Percentiles rank a stretch among this genome's conserved stretches.
Evolutionary conservation across 805 yeast species (phyloP).

Genomic region (Blastobotrys muscicola): DNA sequence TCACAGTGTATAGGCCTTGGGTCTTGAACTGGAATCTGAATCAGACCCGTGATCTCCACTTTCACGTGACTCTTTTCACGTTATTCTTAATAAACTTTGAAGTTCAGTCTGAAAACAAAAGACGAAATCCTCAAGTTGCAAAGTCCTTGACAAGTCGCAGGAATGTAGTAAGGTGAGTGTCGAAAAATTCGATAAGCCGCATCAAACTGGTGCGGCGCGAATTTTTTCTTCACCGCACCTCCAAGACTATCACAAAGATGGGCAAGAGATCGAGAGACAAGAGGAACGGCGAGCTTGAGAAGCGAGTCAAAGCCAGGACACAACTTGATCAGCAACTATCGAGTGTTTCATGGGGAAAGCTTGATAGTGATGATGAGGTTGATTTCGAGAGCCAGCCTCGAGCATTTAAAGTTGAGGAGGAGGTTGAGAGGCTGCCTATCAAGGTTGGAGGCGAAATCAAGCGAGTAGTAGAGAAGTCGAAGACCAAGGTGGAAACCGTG

Average conservation of each 20-base stretch:
- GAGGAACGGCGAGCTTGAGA: constrained; percentile 12
- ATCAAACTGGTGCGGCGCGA: constrained; percentile 3
- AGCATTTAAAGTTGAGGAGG: constrained; percentile 28
- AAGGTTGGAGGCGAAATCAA: constrained; percentile 67
- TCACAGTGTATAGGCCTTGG: no score
- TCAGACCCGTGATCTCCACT: no score
- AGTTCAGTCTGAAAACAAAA: no score
- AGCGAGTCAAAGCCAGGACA: constrained; percentile 13
- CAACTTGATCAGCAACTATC: constrained; percentile 12
- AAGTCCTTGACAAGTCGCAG: no score
- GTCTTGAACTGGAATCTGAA: no score
- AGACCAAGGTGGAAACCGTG: constrained; percentile 23
- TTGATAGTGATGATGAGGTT: constrained; percentile 56
- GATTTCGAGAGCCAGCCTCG: constrained; percentile 74
- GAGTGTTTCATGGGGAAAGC: background rate
- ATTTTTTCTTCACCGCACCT: constrained; percentile 2
- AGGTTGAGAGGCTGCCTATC: constrained; percentile 70
- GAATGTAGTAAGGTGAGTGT: no score
- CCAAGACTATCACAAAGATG: constrained; percentile 10
- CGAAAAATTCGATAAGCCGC: background rate
- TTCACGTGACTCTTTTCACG: background rate
- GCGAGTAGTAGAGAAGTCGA: constrained; percentile 40
- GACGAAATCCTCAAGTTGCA: no score
- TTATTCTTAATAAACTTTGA: no score
- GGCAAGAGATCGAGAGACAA: constrained; percentile 19